These are phyloP conservation scores for Cryptococcus jaspeensis DNA, from an alignment of 1,284 basidiomycete species.

Conservation along the genomic window DNA sequence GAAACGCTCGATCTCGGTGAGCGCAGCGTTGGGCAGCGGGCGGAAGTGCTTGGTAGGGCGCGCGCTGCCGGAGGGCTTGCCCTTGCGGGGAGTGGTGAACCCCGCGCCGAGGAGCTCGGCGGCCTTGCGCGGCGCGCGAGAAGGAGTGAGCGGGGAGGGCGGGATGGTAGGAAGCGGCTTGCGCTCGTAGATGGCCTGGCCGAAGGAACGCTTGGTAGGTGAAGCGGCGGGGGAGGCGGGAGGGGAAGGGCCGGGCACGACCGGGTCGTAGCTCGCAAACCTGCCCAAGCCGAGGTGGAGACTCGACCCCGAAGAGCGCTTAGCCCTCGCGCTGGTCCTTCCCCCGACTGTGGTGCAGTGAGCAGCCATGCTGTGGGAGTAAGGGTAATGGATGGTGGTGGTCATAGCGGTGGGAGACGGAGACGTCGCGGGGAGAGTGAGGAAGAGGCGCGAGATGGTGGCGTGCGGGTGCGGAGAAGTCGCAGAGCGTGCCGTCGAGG, in stretches of 20 bases:
- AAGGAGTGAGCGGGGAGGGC: constrained; percentile 29
- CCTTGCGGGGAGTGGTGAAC: neutral
- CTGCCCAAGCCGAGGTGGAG: constrained; percentile 32
- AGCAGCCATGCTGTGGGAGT: too few species aligned
- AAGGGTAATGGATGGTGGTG: too few species aligned
- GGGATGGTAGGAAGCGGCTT: constrained; percentile 9
- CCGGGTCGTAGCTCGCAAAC: constrained; percentile 24
- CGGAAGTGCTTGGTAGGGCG: constrained; percentile 25
- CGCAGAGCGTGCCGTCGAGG: too few species aligned
- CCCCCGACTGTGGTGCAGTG: too few species aligned
- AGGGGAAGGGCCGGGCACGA: constrained; percentile 19
- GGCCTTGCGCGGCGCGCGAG: constrained; percentile 37
- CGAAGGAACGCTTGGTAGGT: constrained; percentile 14
- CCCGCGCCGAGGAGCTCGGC: constrained; percentile 29
- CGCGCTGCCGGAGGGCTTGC: neutral
- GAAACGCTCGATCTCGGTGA: constrained; percentile 39
- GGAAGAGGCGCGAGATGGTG: constrained; percentile 4
- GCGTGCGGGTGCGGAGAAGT: too few species aligned
- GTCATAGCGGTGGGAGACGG: neutral
- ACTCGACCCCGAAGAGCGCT: constrained; percentile 8
- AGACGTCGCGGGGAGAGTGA: constrained; percentile 5
- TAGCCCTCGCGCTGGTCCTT: neutral
- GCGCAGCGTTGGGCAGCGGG: constrained; percentile 32
- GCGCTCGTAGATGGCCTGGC: neutral
- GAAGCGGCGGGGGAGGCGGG: constrained; percentile 16